Evolutionary conservation across 2,329 filamentous ascomycete genomes (phyloP).

Genomic region (Colletotrichum eremochloae): DNA sequence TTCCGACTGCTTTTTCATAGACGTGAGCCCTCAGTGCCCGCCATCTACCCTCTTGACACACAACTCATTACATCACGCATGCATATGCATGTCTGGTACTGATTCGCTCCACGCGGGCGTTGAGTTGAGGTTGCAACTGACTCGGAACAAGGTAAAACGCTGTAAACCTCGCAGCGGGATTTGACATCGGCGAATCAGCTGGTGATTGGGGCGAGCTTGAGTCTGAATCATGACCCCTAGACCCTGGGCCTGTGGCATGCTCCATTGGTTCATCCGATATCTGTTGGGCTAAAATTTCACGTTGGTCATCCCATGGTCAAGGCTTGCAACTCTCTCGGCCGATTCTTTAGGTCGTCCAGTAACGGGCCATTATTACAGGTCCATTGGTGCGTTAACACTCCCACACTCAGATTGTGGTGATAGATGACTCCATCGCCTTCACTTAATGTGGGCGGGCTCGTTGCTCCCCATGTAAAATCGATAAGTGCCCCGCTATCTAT

Average conservation of each 20-base stretch:
- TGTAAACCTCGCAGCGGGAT: slow-evolving; percentile 5
- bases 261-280: slow-evolving; percentile 39
- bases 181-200: slow-evolving; percentile 3
- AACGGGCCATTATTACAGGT: background rate
- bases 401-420: slow-evolving; percentile 20
- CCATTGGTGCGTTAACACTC: background rate
- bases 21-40: slow-evolving; percentile 10
- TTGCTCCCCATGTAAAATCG: background rate
- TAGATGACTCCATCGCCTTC: slow-evolving; percentile 6
- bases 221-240: slow-evolving; percentile 40
- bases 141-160: slow-evolving; percentile 21
- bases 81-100: slow-evolving; percentile 31
- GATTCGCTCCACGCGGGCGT: slow-evolving; percentile 27
- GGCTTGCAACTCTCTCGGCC: slow-evolving; percentile 22
- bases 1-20: slow-evolving; percentile 2
- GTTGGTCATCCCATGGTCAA: slow-evolving; percentile 19
- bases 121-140: slow-evolving; percentile 16
- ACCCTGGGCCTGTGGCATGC: slow-evolving; percentile 21
- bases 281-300: slow-evolving; percentile 26
- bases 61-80: slow-evolving; percentile 16
- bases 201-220: slow-evolving; percentile 7
- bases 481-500: slow-evolving; percentile 1
- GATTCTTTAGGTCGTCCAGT: background rate
- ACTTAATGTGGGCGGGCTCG: slow-evolving; percentile 8
- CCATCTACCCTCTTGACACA: slow-evolving; percentile 11